Conservation (phyloP, 1,139 yeast genomes). For the Tardiomyces blankii region DNA sequence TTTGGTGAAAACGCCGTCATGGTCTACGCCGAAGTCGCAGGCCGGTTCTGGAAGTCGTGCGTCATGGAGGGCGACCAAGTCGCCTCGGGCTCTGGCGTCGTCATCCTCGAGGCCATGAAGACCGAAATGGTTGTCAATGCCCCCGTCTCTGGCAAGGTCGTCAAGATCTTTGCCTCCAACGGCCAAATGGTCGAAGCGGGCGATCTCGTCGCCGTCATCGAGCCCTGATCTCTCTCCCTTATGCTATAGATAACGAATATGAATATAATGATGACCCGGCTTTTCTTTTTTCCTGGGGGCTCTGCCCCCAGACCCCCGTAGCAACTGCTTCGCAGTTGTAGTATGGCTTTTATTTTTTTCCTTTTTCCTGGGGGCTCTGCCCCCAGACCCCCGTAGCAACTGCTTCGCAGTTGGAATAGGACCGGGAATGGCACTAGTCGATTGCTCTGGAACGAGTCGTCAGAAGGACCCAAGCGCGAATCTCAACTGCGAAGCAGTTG, state of each 20-base stretch:
- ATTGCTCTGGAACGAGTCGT: no score
- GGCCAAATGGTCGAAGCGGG: conserved; percentile 98
- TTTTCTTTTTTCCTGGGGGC: no score
- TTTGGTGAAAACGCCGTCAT: conserved; percentile 18
- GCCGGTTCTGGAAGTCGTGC: conserved; percentile 92
- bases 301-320: no score
- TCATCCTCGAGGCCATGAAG: conserved; percentile 96
- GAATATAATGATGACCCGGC: background rate
- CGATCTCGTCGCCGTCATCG: conserved; percentile 74
- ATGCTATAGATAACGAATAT: background rate
- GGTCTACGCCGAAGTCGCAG: conserved; percentile 89
- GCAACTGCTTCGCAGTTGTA: background rate
- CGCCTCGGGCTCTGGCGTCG: conserved; percentile 61
- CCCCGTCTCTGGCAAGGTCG: conserved; percentile 62
- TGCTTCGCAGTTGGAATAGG: no score
- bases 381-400: no score
- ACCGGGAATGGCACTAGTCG: no score
- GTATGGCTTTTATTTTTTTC: no score
- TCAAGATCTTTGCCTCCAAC: conserved; percentile 64
- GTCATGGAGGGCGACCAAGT: conserved; percentile 75
- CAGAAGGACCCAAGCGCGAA: no score
- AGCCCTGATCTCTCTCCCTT: conserved; percentile 13
- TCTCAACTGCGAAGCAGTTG: no score
- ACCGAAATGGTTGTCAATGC: conserved; percentile 88
- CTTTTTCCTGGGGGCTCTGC: no score